Base-by-base conservation (phyloP, 768 basidiomycete species). In the Astraeus odoratus region DNA sequence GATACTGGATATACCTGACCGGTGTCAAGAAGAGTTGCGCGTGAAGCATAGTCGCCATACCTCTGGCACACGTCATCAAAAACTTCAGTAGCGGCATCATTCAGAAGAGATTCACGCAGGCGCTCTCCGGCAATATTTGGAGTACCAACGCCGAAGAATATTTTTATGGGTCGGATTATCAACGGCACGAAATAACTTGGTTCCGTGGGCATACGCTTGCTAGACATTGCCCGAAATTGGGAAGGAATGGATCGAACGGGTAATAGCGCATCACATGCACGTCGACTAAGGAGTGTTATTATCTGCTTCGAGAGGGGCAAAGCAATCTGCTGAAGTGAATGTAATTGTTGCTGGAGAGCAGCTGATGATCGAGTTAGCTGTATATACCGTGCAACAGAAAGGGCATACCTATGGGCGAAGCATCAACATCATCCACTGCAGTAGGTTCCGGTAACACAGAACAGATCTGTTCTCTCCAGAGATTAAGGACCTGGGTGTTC, bases 201-300 rank as follows among this genome's bases (percentile, higher is more conserved):
- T 57, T 87, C 87, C 12, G 73, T 76, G 1, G 89, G 82, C 49
- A 71, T 67, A 4, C 78, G 77, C 59, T 83, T 82, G 62, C 76
- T 80, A 42, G 85, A 77, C 81, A 83, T 83, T 13, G 88, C 88
- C 42, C 94, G 77, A 55, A 94, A 88, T 55, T 97, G 93, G 1
- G 86, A 83, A 1, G 91, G 90, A 57, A 97, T 87, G 0, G 87
- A 85, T 39, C 88, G 77, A 47, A 97, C 87, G 12, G 86, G 81
- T 24, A 83, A 76, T 35, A 98, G 75, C 7, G 83, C 80, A 51
- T 96, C 94, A 49, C 81, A 84, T 52, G 86, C 91, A n/a, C 90
- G 80, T 48, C 78, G 76, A 15, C 78, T 78, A 22, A 98, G 69
- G 42, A 95, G 81, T 9, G 68, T 57, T 20, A 86, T 62, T 44